Conservation (phyloP, 331 rosid genomes). For the Quercus lobata region DNA sequence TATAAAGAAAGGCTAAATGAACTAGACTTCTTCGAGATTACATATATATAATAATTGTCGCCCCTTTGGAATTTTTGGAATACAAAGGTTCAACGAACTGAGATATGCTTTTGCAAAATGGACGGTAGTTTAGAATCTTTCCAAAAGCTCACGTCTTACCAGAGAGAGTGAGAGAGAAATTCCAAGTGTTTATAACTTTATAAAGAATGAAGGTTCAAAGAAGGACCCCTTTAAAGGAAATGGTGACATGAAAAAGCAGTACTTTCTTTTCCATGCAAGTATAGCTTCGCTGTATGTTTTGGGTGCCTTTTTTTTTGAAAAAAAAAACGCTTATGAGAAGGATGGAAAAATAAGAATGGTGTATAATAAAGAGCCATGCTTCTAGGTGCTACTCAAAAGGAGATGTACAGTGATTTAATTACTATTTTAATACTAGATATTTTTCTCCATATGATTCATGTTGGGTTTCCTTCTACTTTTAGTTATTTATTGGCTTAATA, state of each 20-base stretch:
- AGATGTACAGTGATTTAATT: not conserved
- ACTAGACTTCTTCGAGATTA: not conserved
- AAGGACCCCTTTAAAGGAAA: not conserved
- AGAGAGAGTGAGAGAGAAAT: not conserved
- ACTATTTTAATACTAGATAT: not conserved
- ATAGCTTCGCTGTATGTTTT: not conserved
- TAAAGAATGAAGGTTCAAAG: not conserved
- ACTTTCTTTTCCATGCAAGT: not conserved
- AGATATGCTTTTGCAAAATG: slow-evolving; percentile 12
- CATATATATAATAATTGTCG: not conserved
- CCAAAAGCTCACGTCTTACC: not conserved
- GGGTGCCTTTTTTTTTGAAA: not conserved
- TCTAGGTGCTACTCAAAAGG: not conserved
- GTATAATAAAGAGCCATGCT: not conserved
- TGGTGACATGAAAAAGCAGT: not conserved
- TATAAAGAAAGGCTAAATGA: not conserved
- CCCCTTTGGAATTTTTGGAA: not conserved
- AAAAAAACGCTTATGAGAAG: not conserved
- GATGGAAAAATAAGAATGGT: not conserved
- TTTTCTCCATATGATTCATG: not conserved
- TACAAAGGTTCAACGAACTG: slow-evolving; percentile 1
- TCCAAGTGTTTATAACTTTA: not conserved
- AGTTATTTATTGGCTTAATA: no score
- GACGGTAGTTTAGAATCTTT: slow-evolving; percentile 2
- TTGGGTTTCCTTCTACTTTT: not conserved